Conservation (phyloP, 495 filamentous ascomycete species). For the Stereocaulon alpinum region DNA sequence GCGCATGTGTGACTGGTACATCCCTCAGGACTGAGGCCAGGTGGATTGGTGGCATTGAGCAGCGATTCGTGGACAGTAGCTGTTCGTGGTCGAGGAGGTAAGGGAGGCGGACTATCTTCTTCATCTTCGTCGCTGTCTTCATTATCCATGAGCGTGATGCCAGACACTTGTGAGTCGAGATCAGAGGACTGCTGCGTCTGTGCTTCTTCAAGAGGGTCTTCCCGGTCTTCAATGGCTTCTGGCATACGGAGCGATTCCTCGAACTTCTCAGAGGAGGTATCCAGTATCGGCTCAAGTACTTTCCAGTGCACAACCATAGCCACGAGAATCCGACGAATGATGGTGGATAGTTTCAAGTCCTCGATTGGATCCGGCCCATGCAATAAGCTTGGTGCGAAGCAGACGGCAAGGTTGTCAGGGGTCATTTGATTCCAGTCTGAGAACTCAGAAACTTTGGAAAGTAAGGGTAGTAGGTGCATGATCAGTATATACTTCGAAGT, state of each 20-base stretch:
- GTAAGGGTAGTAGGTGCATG: conserved; percentile 42
- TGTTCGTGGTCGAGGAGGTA: conserved; percentile 16
- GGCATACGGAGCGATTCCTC: conserved; percentile 18
- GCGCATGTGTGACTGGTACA: background rate
- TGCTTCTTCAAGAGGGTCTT: conserved; percentile 20
- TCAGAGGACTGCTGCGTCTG: background rate
- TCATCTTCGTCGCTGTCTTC: conserved; percentile 14
- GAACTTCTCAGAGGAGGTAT: conserved; percentile 5
- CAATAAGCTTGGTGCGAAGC: conserved; percentile 33
- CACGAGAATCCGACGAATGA: conserved; percentile 26
- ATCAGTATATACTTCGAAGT: conserved; percentile 36
- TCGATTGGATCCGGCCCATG: conserved; percentile 21
- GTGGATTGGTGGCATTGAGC: background rate
- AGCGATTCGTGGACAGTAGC: background rate
- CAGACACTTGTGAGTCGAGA: conserved; percentile 13
- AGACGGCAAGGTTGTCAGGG: conserved; percentile 40
- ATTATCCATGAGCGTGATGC: conserved; percentile 22
- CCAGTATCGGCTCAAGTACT: conserved; percentile 15
- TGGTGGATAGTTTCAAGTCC: conserved; percentile 27
- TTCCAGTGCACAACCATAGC: conserved; percentile 20
- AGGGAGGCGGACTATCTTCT: conserved; percentile 11
- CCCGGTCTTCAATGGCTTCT: conserved; percentile 17
- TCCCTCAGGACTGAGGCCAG: background rate
- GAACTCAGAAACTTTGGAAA: conserved; percentile 34
- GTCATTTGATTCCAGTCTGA: conserved; percentile 43